Evolutionary conservation across 1,284 basidiomycete genomes (phyloP).

Genomic region (Salmacisia buchloeana): DNA sequence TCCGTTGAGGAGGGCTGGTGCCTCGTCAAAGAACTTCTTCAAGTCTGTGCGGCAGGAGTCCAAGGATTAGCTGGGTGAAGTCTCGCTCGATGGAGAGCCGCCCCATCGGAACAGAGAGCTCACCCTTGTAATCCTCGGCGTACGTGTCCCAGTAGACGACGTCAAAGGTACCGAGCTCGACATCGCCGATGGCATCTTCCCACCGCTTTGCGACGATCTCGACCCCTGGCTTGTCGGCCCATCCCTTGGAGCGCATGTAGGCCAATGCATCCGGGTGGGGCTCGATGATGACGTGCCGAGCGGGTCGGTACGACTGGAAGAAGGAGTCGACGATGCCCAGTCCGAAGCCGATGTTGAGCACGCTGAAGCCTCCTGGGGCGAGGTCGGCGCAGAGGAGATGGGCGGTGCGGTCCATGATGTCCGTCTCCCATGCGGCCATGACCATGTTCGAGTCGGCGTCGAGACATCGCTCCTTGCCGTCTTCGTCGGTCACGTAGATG

Average conservation of each 20-base stretch:
- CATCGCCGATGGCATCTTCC: slow-evolving; percentile 67
- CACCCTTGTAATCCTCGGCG: slow-evolving; percentile 75
- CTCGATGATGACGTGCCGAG: slow-evolving; percentile 84
- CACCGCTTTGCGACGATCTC: slow-evolving; percentile 40
- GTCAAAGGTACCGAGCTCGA: slow-evolving; percentile 67
- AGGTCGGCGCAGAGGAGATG: slow-evolving; percentile 26
- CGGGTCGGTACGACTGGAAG: slow-evolving; percentile 67
- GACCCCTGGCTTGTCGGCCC: slow-evolving; percentile 32
- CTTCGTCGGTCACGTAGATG: slow-evolving; percentile 59
- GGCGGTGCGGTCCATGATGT: slow-evolving; percentile 44
- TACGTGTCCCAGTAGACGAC: slow-evolving; percentile 93
- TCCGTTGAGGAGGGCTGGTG: slow-evolving; percentile 75
- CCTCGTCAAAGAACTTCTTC: slow-evolving; percentile 71
- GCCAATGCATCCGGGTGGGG: slow-evolving; percentile 84
- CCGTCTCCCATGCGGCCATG: slow-evolving; percentile 60
- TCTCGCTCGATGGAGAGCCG: neutral
- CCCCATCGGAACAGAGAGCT: slow-evolving; percentile 21
- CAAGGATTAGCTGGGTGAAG: neutral
- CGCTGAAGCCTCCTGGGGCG: slow-evolving; percentile 57
- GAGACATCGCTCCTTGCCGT: slow-evolving; percentile 75
- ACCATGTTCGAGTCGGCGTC: slow-evolving; percentile 62
- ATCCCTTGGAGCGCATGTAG: slow-evolving; percentile 61
- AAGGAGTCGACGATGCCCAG: slow-evolving; percentile 84
- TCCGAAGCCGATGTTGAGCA: slow-evolving; percentile 90
- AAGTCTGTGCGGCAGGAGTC: slow-evolving; percentile 55